A percentile compares a stretch with the other conserved stretches of the same genome.
Evolutionary conservation across 768 basidiomycete species (phyloP).

Genomic region (Chalciporus chontae): DNA sequence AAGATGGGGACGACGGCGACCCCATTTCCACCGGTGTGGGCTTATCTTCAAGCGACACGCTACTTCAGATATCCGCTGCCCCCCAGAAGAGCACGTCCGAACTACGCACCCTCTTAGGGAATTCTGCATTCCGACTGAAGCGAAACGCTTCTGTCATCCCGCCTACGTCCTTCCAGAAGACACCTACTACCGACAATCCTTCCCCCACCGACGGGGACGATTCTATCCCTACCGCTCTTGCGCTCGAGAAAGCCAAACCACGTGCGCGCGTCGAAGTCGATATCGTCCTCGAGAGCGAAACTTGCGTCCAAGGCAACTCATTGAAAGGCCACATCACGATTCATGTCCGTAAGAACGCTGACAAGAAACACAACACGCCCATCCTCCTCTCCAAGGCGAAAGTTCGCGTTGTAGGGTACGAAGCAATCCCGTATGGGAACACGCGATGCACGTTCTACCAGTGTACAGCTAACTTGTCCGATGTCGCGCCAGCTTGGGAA

Average conservation of each 20-base stretch:
- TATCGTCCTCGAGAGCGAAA: constrained; percentile 69
- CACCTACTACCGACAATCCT: constrained; percentile 2
- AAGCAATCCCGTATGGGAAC: constrained; percentile 55
- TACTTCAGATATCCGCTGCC: constrained; percentile 49
- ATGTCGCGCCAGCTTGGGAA: constrained; percentile 43
- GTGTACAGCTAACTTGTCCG: constrained; percentile 52
- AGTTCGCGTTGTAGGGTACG: constrained; percentile 81
- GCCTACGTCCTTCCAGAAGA: constrained; percentile 12
- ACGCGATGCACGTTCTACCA: constrained; percentile 83
- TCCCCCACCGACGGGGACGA: constrained; percentile 7
- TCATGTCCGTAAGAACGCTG: constrained; percentile 51
- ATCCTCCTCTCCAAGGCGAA: constrained; percentile 71
- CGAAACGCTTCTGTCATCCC: constrained; percentile 46
- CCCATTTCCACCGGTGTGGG: constrained; percentile 16
- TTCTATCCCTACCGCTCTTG: constrained; percentile 30
- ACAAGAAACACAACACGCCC: constrained; percentile 47
- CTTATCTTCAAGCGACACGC: constrained; percentile 47
- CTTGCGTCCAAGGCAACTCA: constrained; percentile 75
- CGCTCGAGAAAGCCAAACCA: constrained; percentile 68
- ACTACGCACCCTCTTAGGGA: constrained; percentile 60
- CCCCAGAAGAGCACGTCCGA: constrained; percentile 52
- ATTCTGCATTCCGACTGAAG: constrained; percentile 53
- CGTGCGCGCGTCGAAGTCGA: constrained; percentile 80
- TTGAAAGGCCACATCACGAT: constrained; percentile 70
- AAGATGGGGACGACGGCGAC: constrained; percentile 2